These are phyloP conservation scores for Aspergillus neotritici DNA, from an alignment of 2,329 filamentous ascomycete genomes.

Conservation along the genomic window DNA sequence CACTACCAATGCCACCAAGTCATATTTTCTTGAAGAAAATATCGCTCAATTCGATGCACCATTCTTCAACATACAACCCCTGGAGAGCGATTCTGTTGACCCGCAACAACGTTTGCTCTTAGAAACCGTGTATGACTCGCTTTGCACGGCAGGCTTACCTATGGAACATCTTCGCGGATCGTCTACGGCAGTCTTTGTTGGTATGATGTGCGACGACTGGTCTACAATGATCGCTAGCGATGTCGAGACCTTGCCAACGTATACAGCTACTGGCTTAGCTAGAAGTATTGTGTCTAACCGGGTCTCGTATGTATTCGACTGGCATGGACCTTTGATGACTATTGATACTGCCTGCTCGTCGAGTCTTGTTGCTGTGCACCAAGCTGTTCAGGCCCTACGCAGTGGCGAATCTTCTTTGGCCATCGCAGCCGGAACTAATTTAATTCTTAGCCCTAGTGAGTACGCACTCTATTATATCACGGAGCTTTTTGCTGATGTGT, in stretches of 20 bases:
- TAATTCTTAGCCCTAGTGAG: conserved; percentile 15
- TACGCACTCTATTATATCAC: too few species aligned
- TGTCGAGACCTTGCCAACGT: too few species aligned
- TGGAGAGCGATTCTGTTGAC: conserved; percentile 6
- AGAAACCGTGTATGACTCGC: conserved; percentile 8
- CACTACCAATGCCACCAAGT: conserved; percentile 2
- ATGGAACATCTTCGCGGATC: conserved; percentile 3
- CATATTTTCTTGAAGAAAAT: conserved; percentile 6
- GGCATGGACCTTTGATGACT: conserved; percentile 30
- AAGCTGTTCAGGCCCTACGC: conserved; percentile 20
- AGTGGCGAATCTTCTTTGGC: conserved; percentile 15
- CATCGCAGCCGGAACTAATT: conserved; percentile 4
- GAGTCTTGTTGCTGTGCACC: conserved; percentile 27
- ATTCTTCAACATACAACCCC: conserved; percentile 9
- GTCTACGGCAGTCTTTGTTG: conserved; percentile 2
- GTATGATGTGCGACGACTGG: conserved; percentile 6
- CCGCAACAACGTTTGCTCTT: conserved; percentile 10
- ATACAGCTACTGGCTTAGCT: too few species aligned
- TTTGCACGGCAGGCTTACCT: conserved; percentile 2
- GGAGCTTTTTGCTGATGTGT: too few species aligned
- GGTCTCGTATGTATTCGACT: conserved; percentile 22
- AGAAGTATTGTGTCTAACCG: conserved; percentile 26
- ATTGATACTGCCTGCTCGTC: conserved; percentile 43
- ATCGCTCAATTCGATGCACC: conserved; percentile 3
- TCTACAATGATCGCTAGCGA: too few species aligned